phyloP scores from a whole-genome alignment of 1,284 basidiomycete species.

The Ceratobasidium sp. region DNA sequence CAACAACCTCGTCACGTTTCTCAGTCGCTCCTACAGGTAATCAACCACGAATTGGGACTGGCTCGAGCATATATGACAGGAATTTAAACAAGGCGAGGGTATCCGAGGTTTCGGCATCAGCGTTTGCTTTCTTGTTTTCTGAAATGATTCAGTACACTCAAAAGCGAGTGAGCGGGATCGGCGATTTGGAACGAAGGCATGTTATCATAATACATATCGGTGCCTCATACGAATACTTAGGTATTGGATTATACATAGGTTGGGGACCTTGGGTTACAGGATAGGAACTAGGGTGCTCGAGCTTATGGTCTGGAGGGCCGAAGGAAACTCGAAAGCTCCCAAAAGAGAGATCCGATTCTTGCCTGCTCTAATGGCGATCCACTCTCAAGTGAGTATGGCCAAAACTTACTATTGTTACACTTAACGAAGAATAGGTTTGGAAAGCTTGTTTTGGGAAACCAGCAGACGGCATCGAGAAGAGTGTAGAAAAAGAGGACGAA shows the following conservation, averaged over 20 bases:
- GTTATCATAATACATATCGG: constrained; percentile 31
- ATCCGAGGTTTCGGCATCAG: constrained; percentile 79
- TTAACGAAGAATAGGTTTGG: constrained; percentile 64
- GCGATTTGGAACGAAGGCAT: constrained; percentile 87
- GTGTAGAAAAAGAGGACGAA: constrained; percentile 94
- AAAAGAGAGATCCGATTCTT: constrained; percentile 89
- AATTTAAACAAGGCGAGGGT: constrained; percentile 82
- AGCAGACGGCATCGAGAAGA: constrained; percentile 94
- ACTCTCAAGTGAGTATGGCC: constrained; percentile 64
- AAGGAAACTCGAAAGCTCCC: constrained; percentile 76
- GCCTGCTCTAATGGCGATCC: constrained; percentile 87
- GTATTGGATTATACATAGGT: constrained; percentile 61
- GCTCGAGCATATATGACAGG: constrained; percentile 73
- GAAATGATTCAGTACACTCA: constrained; percentile 95
- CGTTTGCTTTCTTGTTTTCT: constrained; percentile 89
- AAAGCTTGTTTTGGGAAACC: constrained; percentile 90
- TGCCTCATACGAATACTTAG: background rate
- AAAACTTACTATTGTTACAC: background rate
- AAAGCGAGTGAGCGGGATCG: constrained; percentile 90
- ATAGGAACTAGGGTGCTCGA: constrained; percentile 84
- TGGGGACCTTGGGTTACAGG: constrained; percentile 90
- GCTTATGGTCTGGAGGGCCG: constrained; percentile 75
- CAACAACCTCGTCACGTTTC: constrained; percentile 37
- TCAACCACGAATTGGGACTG: constrained; percentile 26
- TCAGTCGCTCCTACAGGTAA: constrained; percentile 37